Evolutionary conservation across 2,329 filamentous ascomycete species (phyloP).

Genomic region (Dactylella cylindrospora): DNA sequence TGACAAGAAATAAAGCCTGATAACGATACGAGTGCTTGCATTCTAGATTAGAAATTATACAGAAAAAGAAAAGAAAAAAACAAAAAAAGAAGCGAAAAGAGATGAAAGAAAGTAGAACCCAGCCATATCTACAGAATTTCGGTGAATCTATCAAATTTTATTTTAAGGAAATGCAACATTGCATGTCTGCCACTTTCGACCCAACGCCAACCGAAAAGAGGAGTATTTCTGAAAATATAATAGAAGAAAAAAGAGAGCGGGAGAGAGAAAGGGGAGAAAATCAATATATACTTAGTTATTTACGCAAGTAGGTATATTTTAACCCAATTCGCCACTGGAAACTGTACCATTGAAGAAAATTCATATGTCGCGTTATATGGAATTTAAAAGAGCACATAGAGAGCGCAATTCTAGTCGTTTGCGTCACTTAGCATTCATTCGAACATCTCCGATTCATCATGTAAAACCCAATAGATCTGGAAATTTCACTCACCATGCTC

Average conservation of each 20-base stretch:
- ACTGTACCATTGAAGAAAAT: constrained; percentile 1
- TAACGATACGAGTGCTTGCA: no score
- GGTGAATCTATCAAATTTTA: no score
- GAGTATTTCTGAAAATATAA: no score
- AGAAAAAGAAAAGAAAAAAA: not conserved
- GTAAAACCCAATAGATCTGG: constrained; percentile 22
- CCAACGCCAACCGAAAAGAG: no score
- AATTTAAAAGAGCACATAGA: constrained; percentile 61
- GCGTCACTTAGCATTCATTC: not conserved
- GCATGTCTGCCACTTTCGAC: no score
- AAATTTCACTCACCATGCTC: constrained; percentile 65
- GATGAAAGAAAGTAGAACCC: no score
- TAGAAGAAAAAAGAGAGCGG: not conserved
- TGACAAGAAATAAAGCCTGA: no score
- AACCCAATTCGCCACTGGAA: no score
- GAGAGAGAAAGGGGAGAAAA: not conserved
- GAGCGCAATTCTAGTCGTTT: constrained; percentile 58
- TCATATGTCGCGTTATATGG: not conserved
- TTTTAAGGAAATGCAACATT: no score
- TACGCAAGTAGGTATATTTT: no score
- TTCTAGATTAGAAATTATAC: not conserved
- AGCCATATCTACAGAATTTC: no score
- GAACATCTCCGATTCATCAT: constrained; percentile 8
- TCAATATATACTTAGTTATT: no score
- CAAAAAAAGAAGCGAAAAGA: not conserved